These are phyloP conservation scores for Venturia oleaginea DNA, from an alignment of 2,329 filamentous ascomycete genomes.

Conservation along the genomic window DNA sequence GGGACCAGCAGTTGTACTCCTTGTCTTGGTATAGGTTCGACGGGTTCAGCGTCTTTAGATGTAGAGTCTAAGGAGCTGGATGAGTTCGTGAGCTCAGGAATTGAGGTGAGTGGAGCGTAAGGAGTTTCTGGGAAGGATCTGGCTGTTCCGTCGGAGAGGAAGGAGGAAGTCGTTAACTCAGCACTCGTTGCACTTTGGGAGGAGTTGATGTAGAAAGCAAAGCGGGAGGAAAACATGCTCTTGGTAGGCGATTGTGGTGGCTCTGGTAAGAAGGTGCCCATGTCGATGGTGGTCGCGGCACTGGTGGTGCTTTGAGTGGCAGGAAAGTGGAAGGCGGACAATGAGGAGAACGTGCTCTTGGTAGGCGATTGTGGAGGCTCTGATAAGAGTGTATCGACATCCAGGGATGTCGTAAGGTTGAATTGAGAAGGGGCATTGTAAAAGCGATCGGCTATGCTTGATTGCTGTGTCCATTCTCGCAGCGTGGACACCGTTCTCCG, in stretches of 20 bases:
- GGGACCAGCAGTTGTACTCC: constrained; percentile 1
- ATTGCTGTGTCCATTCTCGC: constrained; percentile 2
- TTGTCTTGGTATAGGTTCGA: constrained; percentile 5
- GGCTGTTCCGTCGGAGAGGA: background rate
- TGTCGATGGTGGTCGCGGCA: background rate
- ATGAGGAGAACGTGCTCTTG: background rate
- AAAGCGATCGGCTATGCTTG: background rate
- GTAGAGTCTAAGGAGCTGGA: background rate
- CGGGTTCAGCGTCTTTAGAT: background rate
- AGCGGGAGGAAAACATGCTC: background rate
- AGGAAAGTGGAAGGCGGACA: background rate
- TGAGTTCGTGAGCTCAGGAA: background rate
- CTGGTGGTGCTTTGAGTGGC: background rate
- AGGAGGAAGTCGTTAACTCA: background rate
- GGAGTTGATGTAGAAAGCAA: background rate
- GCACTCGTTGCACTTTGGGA: background rate
- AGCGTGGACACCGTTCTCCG: background rate
- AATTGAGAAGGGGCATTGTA: background rate
- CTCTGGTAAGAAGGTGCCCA: background rate
- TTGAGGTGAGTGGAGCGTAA: background rate
- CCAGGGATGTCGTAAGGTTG: background rate
- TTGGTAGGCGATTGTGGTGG: background rate
- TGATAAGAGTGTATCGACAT: background rate
- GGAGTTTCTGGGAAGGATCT: background rate
- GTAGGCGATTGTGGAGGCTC: background rate